Percentiles rank a stretch among this genome's conserved stretches.
phyloP scores from a whole-genome alignment of 2,329 filamentous ascomycete genomes.

The Pleomassaria siparia region DNA sequence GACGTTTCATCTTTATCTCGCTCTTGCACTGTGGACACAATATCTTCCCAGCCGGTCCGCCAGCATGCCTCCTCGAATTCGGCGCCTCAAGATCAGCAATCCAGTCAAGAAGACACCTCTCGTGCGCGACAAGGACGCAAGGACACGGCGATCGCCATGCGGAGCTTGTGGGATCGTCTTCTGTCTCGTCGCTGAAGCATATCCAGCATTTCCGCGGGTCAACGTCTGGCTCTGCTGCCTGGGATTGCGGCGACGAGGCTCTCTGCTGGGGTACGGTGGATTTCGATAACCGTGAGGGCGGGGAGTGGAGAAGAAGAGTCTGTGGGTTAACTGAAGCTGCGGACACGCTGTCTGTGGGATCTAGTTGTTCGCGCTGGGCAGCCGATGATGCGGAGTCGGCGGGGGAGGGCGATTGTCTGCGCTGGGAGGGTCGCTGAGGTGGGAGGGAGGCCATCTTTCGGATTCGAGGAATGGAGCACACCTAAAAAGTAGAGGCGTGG shows the following conservation, averaged over 20 bases:
- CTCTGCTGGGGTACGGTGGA: conserved; percentile 11
- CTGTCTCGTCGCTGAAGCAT: conserved; percentile 66
- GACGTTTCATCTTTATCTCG: conserved; percentile 73
- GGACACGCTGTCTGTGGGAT: conserved; percentile 41
- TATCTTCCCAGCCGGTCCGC: conserved; percentile 58
- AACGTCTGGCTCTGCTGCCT: conserved; percentile 24
- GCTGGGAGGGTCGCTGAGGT: conserved; percentile 40
- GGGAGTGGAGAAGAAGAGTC: conserved; percentile 47
- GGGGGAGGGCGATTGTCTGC: conserved; percentile 26
- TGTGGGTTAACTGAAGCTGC: conserved; percentile 49
- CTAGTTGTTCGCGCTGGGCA: conserved; percentile 20
- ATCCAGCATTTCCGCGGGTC: conserved; percentile 65
- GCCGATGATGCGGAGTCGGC: conserved; percentile 20
- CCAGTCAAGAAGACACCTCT: conserved; percentile 87
- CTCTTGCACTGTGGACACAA: conserved; percentile 88
- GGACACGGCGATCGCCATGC: conserved; percentile 87
- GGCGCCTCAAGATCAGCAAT: conserved; percentile 82
- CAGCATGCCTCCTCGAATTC: conserved; percentile 52
- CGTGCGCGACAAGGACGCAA: conserved; percentile 88
- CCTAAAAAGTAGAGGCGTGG: not conserved
- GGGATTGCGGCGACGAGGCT: conserved; percentile 12
- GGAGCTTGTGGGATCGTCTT: conserved; percentile 61
- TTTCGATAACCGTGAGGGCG: conserved; percentile 17
- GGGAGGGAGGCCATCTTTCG: conserved; percentile 47
- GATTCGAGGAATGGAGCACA: not conserved